Evolutionary conservation across 345 rosid genomes (phyloP).

Genomic region (Erysimum cheiranthoides): DNA sequence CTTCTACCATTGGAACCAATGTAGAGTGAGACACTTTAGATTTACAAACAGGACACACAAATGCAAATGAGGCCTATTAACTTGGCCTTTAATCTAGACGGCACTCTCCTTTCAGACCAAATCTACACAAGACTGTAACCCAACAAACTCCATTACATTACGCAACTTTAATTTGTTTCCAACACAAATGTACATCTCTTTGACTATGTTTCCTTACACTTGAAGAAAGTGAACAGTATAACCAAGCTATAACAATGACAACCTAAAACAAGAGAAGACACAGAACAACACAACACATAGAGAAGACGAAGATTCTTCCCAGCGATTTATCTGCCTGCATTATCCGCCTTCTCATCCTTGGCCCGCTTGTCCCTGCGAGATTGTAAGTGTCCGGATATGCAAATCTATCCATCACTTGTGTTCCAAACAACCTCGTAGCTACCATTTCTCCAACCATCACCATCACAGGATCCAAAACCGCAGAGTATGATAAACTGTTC

Average conservation of each 20-base stretch:
- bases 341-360: constrained; percentile 75
- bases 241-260: constrained; percentile 5
- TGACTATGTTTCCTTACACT: constrained; percentile 20
- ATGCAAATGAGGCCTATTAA: background rate
- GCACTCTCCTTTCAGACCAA: background rate
- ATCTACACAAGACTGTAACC: background rate
- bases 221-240: constrained; percentile 3
- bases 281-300: constrained; percentile 64
- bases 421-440: constrained; percentile 64
- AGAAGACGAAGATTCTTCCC: constrained; percentile 76
- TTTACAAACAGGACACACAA: constrained; percentile 75
- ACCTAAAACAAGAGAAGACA: constrained; percentile 78
- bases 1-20: constrained; percentile 57
- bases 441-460: constrained; percentile 80
- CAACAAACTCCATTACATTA: constrained; percentile 3
- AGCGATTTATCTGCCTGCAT: constrained; percentile 76
- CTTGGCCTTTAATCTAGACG: background rate
- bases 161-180: constrained; percentile 17
- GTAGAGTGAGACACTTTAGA: constrained; percentile 70
- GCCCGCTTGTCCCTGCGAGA: constrained; percentile 55
- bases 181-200: constrained; percentile 39
- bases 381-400: constrained; percentile 60
- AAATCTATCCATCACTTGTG: constrained; percentile 53
- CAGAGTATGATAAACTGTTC: constrained; percentile 46
- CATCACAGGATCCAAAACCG: constrained; percentile 52